Evolutionary conservation across 1,139 yeast species (phyloP), one percentile per base, ranked within the genome.

Genomic region (Magnusiomyces sp.): DNA sequence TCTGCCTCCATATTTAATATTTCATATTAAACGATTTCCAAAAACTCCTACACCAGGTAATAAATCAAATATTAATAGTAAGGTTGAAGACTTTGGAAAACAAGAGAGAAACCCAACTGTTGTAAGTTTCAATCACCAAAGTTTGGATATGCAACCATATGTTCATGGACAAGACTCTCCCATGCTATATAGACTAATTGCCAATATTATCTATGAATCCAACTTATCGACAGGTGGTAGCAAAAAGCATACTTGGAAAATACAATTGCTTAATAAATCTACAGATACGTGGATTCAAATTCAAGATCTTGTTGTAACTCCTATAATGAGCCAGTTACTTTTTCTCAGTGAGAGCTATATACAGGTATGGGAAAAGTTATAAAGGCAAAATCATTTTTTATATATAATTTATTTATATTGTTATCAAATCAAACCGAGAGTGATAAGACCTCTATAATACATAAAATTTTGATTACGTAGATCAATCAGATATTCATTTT

Each of bases 281-380:
- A 60, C 70, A 3, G 64, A 68, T 23, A 64, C 67, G 29, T 86
- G 95, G 94, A 57, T 73, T 2, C 79, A 76, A 52, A 71, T 85
- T 11, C 72, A 74, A 45, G 81, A 83, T 57, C 66, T 78, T 46
- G 63, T 66, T 13, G 74, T 79, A 1, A 71, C 67, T 39, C 62
- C 63, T 14, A 72, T 76, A 40, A 80, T 80, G 42, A 70, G 71
- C 45, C 89, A 83, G 55, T 68, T 84, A 47, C 59, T 86, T 48
- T 81, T 83, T 58, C 63, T 85, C 38, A 73, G 75, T 43, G 87
- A 83, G 56, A 75, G 79, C 44, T 80, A 78, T 63, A 67, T 86
- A 40, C 90, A 83, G 62, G 67, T 84, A 16, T 84, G 94, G 94
- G 76, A 78, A 57, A 63, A 67, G 20, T 16, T 16, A 16, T n/a